These are phyloP conservation scores for Lasiosphaeria ovina DNA, from an alignment of 495 filamentous ascomycete genomes.

Conservation along the genomic window DNA sequence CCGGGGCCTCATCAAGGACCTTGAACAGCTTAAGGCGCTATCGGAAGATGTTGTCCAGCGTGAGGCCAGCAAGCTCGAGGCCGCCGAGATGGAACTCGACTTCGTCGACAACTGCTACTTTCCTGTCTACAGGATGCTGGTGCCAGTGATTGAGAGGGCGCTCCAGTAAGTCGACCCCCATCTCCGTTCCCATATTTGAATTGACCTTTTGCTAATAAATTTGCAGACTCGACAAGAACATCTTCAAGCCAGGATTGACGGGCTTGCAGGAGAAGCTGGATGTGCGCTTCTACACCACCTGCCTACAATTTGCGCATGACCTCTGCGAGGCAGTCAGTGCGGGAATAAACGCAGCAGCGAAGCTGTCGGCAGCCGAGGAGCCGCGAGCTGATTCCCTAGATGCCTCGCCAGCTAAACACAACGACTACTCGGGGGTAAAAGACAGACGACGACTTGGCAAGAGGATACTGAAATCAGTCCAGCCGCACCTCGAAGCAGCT, in stretches of 20 bases:
- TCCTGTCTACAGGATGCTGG: constrained; percentile 74
- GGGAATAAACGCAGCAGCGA: constrained; percentile 54
- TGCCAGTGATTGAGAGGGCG: constrained; percentile 78
- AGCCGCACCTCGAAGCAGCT: constrained; percentile 73
- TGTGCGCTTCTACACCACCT: constrained; percentile 70
- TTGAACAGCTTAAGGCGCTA: constrained; percentile 67
- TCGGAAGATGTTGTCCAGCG: constrained; percentile 67
- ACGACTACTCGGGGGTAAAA: constrained; percentile 35
- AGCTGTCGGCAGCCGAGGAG: constrained; percentile 22
- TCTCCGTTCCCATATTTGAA: not conserved
- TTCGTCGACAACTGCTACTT: constrained; percentile 88
- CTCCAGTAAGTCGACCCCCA: constrained; percentile 50
- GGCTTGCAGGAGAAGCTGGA: constrained; percentile 64
- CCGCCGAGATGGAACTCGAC: constrained; percentile 68
- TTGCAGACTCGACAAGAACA: constrained; percentile 68
- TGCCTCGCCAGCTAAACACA: constrained; percentile 31
- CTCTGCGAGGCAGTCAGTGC: constrained; percentile 66
- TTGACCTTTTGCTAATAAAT: constrained; percentile 23
- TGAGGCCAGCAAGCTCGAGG: constrained; percentile 70
- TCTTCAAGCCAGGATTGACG: constrained; percentile 65
- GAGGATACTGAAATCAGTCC: constrained; percentile 76
- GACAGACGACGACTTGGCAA: constrained; percentile 68
- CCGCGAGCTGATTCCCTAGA: constrained; percentile 26
- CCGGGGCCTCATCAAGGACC: constrained; percentile 67
- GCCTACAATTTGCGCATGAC: constrained; percentile 70